phyloP scores from a whole-genome alignment of 495 filamentous ascomycete species.

The Penicillium cataractarum region DNA sequence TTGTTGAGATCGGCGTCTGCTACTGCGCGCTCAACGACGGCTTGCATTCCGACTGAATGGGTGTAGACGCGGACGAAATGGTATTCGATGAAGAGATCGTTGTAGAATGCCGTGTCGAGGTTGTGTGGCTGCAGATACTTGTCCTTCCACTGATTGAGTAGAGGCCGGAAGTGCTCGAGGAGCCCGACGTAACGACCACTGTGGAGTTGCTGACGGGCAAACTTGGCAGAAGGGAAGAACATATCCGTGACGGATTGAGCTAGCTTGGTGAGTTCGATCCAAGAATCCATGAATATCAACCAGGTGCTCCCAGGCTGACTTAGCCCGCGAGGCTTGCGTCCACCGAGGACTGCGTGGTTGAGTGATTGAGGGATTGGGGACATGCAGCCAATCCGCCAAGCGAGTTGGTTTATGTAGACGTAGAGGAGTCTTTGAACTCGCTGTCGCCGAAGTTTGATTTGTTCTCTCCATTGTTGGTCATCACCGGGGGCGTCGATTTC shows the following conservation, averaged over 20 bases:
- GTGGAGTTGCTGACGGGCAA: constrained; percentile 54
- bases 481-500: constrained; percentile 25
- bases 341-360: constrained; percentile 45
- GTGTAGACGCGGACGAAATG: constrained; percentile 58
- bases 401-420: constrained; percentile 57
- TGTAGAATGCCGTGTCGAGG: constrained; percentile 46
- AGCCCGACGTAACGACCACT: constrained; percentile 57
- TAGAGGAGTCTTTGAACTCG: constrained; percentile 52
- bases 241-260: constrained; percentile 57
- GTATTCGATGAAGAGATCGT: constrained; percentile 56
- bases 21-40: constrained; percentile 50
- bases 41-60: constrained; percentile 59
- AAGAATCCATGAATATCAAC: constrained; percentile 52
- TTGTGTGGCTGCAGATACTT: constrained; percentile 48
- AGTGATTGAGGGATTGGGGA: constrained; percentile 56
- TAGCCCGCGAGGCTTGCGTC: constrained; percentile 33
- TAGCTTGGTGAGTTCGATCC: constrained; percentile 58
- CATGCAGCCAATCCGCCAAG: constrained; percentile 56
- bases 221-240: constrained; percentile 55
- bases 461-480: constrained; percentile 37
- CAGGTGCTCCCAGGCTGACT: constrained; percentile 42
- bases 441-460: constrained; percentile 46
- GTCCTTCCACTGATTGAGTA: constrained; percentile 55
- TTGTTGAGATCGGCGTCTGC: constrained; percentile 45
- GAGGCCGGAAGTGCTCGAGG: constrained; percentile 55